These are phyloP conservation scores for Saturnispora zaruensis DNA, from an alignment of 805 yeast species.

Conservation along the genomic window DNA sequence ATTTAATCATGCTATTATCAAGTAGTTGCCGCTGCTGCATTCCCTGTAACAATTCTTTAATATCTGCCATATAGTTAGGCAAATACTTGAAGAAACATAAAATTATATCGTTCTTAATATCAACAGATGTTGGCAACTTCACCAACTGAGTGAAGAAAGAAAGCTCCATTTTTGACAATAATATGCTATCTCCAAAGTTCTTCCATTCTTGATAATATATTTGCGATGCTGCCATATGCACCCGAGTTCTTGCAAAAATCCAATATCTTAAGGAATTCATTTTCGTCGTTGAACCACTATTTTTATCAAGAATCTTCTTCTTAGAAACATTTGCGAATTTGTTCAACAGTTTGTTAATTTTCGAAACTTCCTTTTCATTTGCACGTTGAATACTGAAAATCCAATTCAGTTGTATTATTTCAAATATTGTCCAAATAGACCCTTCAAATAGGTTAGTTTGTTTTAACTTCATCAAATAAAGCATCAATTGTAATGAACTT, in stretches of 20 bases:
- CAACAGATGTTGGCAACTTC: not conserved
- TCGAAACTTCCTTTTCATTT: conserved; percentile 4
- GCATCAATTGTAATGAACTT: conserved; percentile 12
- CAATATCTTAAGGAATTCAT: conserved; percentile 7
- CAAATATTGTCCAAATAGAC: conserved; percentile 3
- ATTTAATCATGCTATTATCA: not conserved
- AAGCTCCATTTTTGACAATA: conserved; percentile 18
- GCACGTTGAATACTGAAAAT: conserved; percentile 6
- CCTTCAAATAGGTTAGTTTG: not conserved
- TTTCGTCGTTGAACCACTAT: not conserved
- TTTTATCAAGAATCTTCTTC: conserved; percentile 2
- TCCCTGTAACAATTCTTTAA: not conserved
- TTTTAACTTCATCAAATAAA: conserved; percentile 13
- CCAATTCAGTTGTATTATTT: conserved; percentile 6
- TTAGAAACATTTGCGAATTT: conserved; percentile 1
- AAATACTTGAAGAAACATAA: conserved; percentile 10
- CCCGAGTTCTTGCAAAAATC: conserved; percentile 6
- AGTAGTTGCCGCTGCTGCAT: conserved; percentile 9
- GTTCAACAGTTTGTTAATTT: conserved; percentile 5
- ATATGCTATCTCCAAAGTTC: conserved; percentile 19
- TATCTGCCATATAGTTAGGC: not conserved
- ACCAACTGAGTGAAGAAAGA: conserved; percentile 15
- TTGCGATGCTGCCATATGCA: conserved; percentile 9
- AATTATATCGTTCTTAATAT: conserved; percentile 1
- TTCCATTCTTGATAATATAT: conserved; percentile 25